Evolutionary conservation across 208 protist species (phyloP).

Genomic region (Leishmania guyanensis): DNA sequence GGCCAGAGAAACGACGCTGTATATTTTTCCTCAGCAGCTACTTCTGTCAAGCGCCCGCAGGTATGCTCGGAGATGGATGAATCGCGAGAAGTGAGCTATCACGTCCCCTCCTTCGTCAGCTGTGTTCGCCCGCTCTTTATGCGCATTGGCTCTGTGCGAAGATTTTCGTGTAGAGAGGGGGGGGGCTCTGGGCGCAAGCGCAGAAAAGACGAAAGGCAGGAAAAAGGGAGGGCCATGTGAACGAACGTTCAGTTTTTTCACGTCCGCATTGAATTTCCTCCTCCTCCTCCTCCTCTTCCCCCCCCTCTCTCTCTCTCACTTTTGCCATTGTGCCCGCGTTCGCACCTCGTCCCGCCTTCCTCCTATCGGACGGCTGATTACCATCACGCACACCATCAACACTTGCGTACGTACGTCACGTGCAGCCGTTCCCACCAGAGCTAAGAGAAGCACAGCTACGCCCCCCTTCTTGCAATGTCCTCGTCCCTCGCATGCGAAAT

Average conservation of each 20-base stretch:
- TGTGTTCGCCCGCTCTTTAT: not conserved
- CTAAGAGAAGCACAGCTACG: not conserved
- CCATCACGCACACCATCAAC: constrained; percentile 12
- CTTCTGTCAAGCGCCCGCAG: not conserved
- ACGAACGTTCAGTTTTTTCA: not conserved
- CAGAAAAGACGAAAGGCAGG: not conserved
- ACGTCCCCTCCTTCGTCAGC: not conserved
- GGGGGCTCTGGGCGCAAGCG: not conserved
- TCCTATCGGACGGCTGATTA: not conserved
- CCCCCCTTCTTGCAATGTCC: constrained; percentile 8
- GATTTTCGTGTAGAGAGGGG: not conserved
- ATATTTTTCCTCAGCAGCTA: not conserved
- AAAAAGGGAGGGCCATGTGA: not conserved
- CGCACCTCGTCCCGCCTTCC: not conserved
- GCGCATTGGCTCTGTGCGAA: not conserved
- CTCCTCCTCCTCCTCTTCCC: not conserved
- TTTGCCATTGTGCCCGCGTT: not conserved
- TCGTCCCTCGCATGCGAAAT: constrained; percentile 58
- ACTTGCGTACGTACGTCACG: not conserved
- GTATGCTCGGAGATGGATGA: not conserved
- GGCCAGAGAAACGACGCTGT: too few relatives aligned
- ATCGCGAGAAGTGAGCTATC: too few relatives aligned
- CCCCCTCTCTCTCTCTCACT: not conserved
- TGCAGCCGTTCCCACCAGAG: not conserved
- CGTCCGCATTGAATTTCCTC: not conserved